These are phyloP conservation scores for Plantago elongata DNA, from an alignment of 257 asterid species.

Conservation along the genomic window DNA sequence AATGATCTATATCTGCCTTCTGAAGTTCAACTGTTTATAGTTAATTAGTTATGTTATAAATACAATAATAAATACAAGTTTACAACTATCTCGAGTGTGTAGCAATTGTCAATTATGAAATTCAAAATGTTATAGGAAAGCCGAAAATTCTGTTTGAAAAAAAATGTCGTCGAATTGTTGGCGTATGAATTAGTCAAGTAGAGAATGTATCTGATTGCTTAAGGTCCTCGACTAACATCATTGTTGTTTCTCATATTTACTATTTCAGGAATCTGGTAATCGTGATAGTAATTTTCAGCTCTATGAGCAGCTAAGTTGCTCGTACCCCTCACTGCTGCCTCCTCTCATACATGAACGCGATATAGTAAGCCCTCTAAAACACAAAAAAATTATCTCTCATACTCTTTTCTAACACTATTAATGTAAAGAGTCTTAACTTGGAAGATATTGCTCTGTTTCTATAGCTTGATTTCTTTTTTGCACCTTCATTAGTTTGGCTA, in stretches of 20 bases:
- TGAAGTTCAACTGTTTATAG: background rate
- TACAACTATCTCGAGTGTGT: background rate
- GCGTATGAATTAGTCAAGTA: background rate
- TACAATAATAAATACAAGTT: background rate
- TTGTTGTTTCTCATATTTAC: background rate
- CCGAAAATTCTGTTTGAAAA: too few relatives aligned
- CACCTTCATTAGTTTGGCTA: background rate
- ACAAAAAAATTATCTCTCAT: background rate
- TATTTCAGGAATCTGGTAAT: constrained; percentile 40
- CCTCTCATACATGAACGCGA: constrained; percentile 86
- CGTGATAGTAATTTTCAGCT: constrained; percentile 50
- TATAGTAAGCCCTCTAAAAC: constrained; percentile 42
- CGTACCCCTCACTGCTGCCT: constrained; percentile 79
- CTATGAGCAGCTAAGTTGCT: constrained; percentile 59
- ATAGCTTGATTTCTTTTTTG: background rate
- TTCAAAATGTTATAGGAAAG: background rate
- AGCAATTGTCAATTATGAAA: background rate
- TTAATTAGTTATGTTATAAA: background rate
- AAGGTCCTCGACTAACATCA: background rate
- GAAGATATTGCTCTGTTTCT: too few relatives aligned
- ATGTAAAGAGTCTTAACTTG: too few relatives aligned
- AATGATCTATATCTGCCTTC: background rate
- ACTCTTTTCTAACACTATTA: background rate
- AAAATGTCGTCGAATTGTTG: background rate
- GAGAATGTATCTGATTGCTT: background rate